These are phyloP conservation scores for Penicillium sp. DNA, from an alignment of 2,329 filamentous ascomycete genomes.

Conservation along the genomic window DNA sequence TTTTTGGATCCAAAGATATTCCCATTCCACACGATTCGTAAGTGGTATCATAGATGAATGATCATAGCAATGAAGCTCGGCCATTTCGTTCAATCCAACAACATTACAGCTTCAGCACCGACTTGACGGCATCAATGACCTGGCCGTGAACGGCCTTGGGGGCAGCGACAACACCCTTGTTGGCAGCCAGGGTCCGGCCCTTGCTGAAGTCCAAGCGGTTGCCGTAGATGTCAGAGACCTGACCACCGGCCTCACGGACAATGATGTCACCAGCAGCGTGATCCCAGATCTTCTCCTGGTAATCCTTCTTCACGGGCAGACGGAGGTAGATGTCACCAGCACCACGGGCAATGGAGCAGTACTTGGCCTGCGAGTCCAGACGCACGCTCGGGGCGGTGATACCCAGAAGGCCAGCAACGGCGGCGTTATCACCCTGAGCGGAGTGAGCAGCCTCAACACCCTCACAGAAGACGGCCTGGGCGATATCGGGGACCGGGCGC, in stretches of 20 bases:
- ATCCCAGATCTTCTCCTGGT: slow-evolving; percentile 99
- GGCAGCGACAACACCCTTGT: slow-evolving; percentile 92
- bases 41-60: slow-evolving; percentile 38
- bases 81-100: not conserved
- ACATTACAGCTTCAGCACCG: slow-evolving; percentile 62
- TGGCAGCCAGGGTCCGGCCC: slow-evolving; percentile 81
- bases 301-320: slow-evolving; percentile 78
- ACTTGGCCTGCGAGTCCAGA: slow-evolving; percentile 98
- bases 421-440: slow-evolving; percentile 80
- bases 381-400: slow-evolving; percentile 88
- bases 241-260: slow-evolving; percentile 87
- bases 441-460: slow-evolving; percentile 93
- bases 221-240: slow-evolving; percentile 86
- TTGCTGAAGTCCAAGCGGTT: slow-evolving; percentile 81
- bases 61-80: slow-evolving; percentile 9
- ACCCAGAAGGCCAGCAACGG: slow-evolving; percentile 79
- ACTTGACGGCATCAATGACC: slow-evolving; percentile 79
- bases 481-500: slow-evolving; percentile 72
- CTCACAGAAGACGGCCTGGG: slow-evolving; percentile 90
- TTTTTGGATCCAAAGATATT: slow-evolving; percentile 23
- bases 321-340: slow-evolving; percentile 94
- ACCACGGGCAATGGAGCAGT: slow-evolving; percentile 89
- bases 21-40: slow-evolving; percentile 19
- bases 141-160: slow-evolving; percentile 71
- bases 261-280: slow-evolving; percentile 94